Evolutionary conservation across 1,139 yeast species (phyloP).

Genomic region (Oligophagozyma castellii): DNA sequence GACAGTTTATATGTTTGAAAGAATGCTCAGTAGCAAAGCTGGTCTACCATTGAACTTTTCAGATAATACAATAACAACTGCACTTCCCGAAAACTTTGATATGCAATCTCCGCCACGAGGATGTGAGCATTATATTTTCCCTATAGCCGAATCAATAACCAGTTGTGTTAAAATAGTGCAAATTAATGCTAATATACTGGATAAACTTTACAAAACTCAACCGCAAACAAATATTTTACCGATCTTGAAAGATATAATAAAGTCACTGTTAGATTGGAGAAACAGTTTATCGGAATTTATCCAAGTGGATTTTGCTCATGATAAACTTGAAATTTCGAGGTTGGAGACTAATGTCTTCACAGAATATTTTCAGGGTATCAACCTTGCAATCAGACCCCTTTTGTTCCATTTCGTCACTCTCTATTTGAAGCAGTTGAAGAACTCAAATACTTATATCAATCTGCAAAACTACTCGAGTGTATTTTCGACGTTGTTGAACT

Average conservation of each 20-base stretch:
- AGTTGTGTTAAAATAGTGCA: slow-evolving; percentile 74
- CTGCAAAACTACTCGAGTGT: slow-evolving; percentile 55
- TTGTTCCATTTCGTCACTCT: slow-evolving; percentile 67
- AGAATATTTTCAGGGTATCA: slow-evolving; percentile 76
- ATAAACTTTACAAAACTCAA: slow-evolving; percentile 62
- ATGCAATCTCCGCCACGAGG: slow-evolving; percentile 42
- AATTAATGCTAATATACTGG: slow-evolving; percentile 60
- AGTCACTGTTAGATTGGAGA: slow-evolving; percentile 59
- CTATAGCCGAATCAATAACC: slow-evolving; percentile 65
- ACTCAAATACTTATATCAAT: slow-evolving; percentile 45
- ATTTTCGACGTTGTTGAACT: slow-evolving; percentile 54
- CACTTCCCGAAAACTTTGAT: slow-evolving; percentile 59
- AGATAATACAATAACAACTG: slow-evolving; percentile 68
- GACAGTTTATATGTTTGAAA: slow-evolving; percentile 82
- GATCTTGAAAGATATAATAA: slow-evolving; percentile 57
- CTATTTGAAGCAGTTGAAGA: slow-evolving; percentile 42
- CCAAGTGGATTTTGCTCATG: slow-evolving; percentile 47
- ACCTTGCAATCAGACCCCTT: slow-evolving; percentile 69
- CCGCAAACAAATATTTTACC: slow-evolving; percentile 65
- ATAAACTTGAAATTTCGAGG: slow-evolving; percentile 42
- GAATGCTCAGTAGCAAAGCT: slow-evolving; percentile 76
- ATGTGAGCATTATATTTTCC: slow-evolving; percentile 59
- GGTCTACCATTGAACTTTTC: slow-evolving; percentile 71
- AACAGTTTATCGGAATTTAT: slow-evolving; percentile 48
- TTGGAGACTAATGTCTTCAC: slow-evolving; percentile 68